Conservation (phyloP, 768 basidiomycete genomes). For the Macrolepiota dolichaula region DNA sequence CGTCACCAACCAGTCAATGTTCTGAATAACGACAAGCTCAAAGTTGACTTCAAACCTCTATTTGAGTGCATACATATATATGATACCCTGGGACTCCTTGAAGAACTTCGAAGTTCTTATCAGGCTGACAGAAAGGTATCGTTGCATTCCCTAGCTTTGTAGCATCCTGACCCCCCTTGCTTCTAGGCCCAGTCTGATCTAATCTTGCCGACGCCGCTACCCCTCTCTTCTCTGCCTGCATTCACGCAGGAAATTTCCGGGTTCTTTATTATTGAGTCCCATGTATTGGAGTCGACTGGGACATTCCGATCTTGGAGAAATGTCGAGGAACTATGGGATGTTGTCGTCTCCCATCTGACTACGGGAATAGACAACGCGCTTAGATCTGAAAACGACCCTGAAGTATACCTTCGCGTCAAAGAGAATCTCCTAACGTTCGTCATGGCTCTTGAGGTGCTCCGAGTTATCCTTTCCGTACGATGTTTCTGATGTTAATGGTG, state of each 20-base stretch:
- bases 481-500: constrained; percentile 9
- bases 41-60: constrained; percentile 91
- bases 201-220: constrained; percentile 77
- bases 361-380: constrained; percentile 73
- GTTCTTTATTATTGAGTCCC: constrained; percentile 94
- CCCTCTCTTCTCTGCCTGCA: constrained; percentile 61
- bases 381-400: constrained; percentile 71
- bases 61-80: constrained; percentile 98
- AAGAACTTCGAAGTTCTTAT: constrained; percentile 87
- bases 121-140: constrained; percentile 93
- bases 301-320: constrained; percentile 88
- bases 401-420: constrained; percentile 79
- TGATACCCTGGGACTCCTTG: constrained; percentile 83
- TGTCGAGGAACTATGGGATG: constrained; percentile 95
- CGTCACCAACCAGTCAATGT: constrained; percentile 65
- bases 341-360: constrained; percentile 70
- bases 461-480: not conserved
- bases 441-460: constrained; percentile 82
- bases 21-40: constrained; percentile 84
- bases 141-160: not conserved
- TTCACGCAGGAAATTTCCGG: constrained; percentile 93
- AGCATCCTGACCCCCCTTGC: constrained; percentile 4
- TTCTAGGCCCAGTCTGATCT: constrained; percentile 92
- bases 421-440: constrained; percentile 82
- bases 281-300: constrained; percentile 85